Evolutionary conservation across 768 basidiomycete species (phyloP).

Genomic region (Rhodotorula paludigena): DNA sequence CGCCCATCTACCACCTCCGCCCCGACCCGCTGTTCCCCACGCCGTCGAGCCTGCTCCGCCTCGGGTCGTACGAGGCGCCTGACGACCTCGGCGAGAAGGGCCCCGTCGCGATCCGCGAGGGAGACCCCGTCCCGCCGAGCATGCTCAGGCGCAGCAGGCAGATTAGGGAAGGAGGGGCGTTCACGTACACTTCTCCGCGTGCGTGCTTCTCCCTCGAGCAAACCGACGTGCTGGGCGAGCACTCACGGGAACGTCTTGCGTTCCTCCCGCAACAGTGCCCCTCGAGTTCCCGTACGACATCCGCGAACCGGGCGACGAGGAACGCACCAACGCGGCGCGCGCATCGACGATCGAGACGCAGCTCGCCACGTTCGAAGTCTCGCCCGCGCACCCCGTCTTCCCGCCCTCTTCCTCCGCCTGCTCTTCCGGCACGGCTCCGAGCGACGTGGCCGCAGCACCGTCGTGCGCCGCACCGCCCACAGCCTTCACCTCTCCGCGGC

Average conservation of each 20-base stretch:
- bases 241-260: not conserved
- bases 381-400: conserved; percentile 11
- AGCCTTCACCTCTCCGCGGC: conserved; percentile 6
- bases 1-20: conserved; percentile 33
- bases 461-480: conserved; percentile 10
- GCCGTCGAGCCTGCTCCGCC: conserved; percentile 16
- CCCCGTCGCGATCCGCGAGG: conserved; percentile 25
- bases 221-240: not conserved
- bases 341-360: conserved; percentile 25
- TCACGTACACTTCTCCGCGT: conserved; percentile 34
- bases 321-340: conserved; percentile 4
- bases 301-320: conserved; percentile 13
- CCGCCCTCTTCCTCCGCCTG: no score
- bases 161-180: conserved; percentile 20
- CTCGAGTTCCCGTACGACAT: conserved; percentile 39
- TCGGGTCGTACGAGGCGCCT: conserved; percentile 25
- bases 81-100: conserved; percentile 10
- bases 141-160: conserved; percentile 35
- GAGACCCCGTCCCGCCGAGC: conserved; percentile 34
- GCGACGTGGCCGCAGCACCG: no score
- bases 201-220: not conserved
- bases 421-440: no score
- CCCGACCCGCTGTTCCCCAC: conserved; percentile 35
- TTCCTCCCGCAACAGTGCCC: not conserved
- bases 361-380: conserved; percentile 25